Conservation (phyloP, 2,329 filamentous ascomycete species). For the Hortaea sp. region DNA sequence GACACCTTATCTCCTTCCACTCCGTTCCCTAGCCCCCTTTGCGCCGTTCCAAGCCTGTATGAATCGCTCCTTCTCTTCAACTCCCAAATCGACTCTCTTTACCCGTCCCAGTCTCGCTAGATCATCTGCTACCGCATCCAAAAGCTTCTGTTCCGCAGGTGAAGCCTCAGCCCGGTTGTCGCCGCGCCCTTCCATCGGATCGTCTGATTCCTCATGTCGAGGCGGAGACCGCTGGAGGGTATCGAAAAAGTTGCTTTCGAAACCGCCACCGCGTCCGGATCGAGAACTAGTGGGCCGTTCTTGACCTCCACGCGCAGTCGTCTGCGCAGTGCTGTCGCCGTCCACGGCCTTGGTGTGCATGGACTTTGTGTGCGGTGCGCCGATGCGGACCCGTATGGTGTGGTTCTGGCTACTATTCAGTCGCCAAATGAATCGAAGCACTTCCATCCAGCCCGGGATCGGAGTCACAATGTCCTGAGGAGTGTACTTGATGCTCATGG, state of each 20-base stretch:
- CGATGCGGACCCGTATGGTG: conserved; percentile 82
- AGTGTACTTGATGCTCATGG: conserved; percentile 80
- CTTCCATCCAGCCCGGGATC: conserved; percentile 55
- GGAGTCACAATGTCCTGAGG: conserved; percentile 86
- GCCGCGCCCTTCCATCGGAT: conserved; percentile 15
- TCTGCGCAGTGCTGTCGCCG: not conserved
- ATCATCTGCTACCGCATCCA: conserved; percentile 75
- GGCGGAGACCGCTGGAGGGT: conserved; percentile 26
- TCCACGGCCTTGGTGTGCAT: not conserved
- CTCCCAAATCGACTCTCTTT: conserved; percentile 75
- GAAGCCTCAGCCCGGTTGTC: conserved; percentile 15
- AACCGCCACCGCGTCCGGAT: conserved; percentile 21
- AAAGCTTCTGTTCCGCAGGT: conserved; percentile 50
- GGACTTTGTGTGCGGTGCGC: conserved; percentile 51
- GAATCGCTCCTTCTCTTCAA: conserved; percentile 76
- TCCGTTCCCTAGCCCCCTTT: not conserved
- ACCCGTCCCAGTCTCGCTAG: conserved; percentile 79
- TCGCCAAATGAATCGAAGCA: conserved; percentile 70
- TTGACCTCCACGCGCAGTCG: not conserved
- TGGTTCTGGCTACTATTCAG: conserved; percentile 77
- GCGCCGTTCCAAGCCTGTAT: conserved; percentile 50
- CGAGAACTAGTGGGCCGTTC: not conserved
- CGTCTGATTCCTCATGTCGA: conserved; percentile 13
- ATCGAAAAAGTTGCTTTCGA: conserved; percentile 38
- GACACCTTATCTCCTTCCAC: too few relatives aligned